Evolutionary conservation across 306 rosid genomes (phyloP).

Genomic region (Vigna reflexopilosa): DNA sequence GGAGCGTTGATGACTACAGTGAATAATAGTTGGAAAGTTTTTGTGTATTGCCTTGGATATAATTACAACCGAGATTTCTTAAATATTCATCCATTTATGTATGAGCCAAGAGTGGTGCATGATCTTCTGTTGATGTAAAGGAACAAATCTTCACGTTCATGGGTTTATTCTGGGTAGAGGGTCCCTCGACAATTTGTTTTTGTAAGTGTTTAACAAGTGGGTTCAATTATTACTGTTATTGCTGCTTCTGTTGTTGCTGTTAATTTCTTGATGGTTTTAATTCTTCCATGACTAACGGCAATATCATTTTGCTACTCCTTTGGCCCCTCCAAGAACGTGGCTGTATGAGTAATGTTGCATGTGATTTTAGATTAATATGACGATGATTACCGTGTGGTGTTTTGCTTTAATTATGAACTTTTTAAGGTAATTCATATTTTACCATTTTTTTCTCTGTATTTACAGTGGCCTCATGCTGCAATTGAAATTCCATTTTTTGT

Average conservation of each 20-base stretch:
- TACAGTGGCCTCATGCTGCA: neutral
- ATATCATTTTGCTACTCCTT: conserved; percentile 1
- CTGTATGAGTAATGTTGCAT: neutral
- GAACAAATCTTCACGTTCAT: conserved; percentile 10
- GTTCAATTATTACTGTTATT: neutral
- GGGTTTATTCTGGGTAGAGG: neutral
- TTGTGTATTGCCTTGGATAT: conserved; percentile 3
- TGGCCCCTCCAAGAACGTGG: conserved; percentile 12
- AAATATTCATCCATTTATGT: neutral
- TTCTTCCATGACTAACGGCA: conserved; percentile 7
- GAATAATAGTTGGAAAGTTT: neutral
- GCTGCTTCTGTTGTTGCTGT: neutral
- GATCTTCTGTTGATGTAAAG: neutral
- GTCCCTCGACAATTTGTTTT: neutral
- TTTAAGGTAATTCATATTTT: neutral
- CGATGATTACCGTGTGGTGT: neutral
- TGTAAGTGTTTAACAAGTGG: neutral
- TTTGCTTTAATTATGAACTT: neutral
- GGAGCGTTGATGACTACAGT: neutral
- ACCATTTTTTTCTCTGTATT: neutral
- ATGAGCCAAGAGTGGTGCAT: conserved; percentile 2
- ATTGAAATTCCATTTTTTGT: conserved; percentile 15
- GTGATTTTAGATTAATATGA: neutral
- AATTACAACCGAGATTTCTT: conserved; percentile 11
- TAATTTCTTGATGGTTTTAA: conserved; percentile 9